phyloP scores from a whole-genome alignment of 805 yeast species.

The Yamadazyma endophytica region DNA sequence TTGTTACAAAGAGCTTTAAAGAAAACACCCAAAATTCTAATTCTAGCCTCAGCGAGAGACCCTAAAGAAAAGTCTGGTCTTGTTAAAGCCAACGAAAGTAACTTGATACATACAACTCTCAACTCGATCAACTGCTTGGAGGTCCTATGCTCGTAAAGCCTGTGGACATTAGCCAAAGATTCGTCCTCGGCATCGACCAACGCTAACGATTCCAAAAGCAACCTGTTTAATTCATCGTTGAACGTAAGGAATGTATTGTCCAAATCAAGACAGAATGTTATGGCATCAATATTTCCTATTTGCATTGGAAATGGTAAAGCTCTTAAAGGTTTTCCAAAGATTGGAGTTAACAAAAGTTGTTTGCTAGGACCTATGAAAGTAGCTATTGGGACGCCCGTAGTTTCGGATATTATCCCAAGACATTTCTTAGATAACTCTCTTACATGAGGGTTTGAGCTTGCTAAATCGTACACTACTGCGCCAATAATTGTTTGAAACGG shows the following conservation, averaged over 20 bases:
- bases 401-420: slow-evolving; percentile 61
- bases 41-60: slow-evolving; percentile 72
- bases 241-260: slow-evolving; percentile 80
- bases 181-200: slow-evolving; percentile 98
- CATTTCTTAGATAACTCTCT: slow-evolving; percentile 78
- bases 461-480: slow-evolving; percentile 87
- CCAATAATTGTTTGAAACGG: slow-evolving; percentile 79
- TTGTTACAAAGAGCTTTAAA: slow-evolving; percentile 88
- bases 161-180: slow-evolving; percentile 81
- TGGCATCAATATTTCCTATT: slow-evolving; percentile 95
- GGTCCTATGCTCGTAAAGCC: slow-evolving; percentile 81
- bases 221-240: slow-evolving; percentile 82
- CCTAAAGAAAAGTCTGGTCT: slow-evolving; percentile 79
- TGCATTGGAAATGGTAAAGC: slow-evolving; percentile 99
- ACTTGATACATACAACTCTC: slow-evolving; percentile 82
- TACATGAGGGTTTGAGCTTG: slow-evolving; percentile 80
- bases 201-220: slow-evolving; percentile 86
- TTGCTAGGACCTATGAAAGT: slow-evolving; percentile 80
- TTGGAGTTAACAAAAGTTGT: slow-evolving; percentile 79
- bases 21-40: slow-evolving; percentile 85
- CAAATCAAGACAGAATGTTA: slow-evolving; percentile 81
- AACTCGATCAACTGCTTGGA: slow-evolving; percentile 83
- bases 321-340: slow-evolving; percentile 92
- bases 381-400: slow-evolving; percentile 65
- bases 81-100: slow-evolving; percentile 77